phyloP scores from a whole-genome alignment of 345 rosid species.

The Citrus hindsii region DNA sequence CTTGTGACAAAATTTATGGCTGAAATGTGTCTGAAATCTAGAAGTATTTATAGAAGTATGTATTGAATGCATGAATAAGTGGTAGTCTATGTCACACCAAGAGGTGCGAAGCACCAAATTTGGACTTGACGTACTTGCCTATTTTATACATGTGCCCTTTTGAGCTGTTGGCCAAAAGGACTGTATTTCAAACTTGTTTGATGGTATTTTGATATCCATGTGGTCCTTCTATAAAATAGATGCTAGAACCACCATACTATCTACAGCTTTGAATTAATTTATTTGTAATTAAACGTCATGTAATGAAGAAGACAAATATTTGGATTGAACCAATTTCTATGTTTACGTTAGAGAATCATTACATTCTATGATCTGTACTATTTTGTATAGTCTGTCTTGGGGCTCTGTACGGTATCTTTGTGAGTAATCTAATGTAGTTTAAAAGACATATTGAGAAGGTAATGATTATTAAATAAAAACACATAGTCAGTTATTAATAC shows the following conservation, averaged over 20 bases:
- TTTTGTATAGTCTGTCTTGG: background rate
- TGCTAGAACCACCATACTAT: background rate
- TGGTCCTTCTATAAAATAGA: background rate
- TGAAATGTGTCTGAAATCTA: background rate
- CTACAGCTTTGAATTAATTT: background rate
- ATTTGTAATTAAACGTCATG: background rate
- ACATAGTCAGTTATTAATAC: background rate
- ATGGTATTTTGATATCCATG: background rate
- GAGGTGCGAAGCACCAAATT: background rate
- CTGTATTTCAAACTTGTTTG: background rate
- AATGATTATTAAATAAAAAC: background rate
- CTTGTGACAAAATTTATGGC: constrained; percentile 1
- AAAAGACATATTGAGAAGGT: background rate
- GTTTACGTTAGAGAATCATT: background rate
- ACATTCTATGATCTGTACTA: background rate
- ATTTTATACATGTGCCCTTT: background rate
- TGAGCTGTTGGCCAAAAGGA: background rate
- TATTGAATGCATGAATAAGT: background rate
- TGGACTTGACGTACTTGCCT: background rate
- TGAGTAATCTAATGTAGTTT: background rate
- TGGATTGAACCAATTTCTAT: background rate
- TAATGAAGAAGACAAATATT: background rate
- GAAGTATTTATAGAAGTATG: background rate
- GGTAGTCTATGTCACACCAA: background rate
- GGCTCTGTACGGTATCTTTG: background rate